Conservation (phyloP, 2,329 filamentous ascomycete genomes). For the Furcasterigmium furcatum region DNA sequence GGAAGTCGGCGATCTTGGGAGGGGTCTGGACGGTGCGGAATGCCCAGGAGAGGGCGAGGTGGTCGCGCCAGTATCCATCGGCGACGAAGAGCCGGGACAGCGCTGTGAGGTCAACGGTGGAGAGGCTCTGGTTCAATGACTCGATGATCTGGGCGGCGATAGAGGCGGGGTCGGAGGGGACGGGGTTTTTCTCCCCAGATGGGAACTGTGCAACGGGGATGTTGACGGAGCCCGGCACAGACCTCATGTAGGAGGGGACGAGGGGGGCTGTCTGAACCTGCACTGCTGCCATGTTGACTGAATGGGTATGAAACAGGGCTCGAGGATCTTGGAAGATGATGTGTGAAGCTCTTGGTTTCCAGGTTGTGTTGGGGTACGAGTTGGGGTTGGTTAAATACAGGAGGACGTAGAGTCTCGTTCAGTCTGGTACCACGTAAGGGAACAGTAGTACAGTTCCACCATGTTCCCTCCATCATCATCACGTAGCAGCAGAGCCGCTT, state of each 20-base stretch:
- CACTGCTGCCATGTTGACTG: constrained; percentile 1
- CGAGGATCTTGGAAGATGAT: too few relatives aligned
- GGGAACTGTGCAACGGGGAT: constrained; percentile 42
- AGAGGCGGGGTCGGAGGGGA: constrained; percentile 15
- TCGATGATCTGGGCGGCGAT: constrained; percentile 34
- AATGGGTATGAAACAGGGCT: too few relatives aligned
- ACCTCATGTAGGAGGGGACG: constrained; percentile 1
- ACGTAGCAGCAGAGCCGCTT: too few relatives aligned
- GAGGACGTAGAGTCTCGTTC: not conserved
- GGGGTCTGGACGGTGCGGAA: constrained; percentile 28
- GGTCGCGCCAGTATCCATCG: constrained; percentile 56
- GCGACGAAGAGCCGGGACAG: constrained; percentile 34
- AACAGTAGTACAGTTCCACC: too few relatives aligned
- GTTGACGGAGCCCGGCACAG: constrained; percentile 50
- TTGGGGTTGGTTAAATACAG: too few relatives aligned
- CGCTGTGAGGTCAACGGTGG: constrained; percentile 25
- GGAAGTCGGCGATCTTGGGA: constrained; percentile 2
- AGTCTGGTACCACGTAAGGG: not conserved
- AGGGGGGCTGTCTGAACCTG: not conserved
- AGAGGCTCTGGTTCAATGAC: constrained; percentile 36
- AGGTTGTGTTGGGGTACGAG: too few relatives aligned
- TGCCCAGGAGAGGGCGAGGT: constrained; percentile 54
- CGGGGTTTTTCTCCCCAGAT: constrained; percentile 5
- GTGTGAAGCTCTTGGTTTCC: too few relatives aligned
- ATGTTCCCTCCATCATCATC: too few relatives aligned